Evolutionary conservation across 2,329 filamentous ascomycete genomes (phyloP).

Genomic region (Tolypocladium pustulatum): DNA sequence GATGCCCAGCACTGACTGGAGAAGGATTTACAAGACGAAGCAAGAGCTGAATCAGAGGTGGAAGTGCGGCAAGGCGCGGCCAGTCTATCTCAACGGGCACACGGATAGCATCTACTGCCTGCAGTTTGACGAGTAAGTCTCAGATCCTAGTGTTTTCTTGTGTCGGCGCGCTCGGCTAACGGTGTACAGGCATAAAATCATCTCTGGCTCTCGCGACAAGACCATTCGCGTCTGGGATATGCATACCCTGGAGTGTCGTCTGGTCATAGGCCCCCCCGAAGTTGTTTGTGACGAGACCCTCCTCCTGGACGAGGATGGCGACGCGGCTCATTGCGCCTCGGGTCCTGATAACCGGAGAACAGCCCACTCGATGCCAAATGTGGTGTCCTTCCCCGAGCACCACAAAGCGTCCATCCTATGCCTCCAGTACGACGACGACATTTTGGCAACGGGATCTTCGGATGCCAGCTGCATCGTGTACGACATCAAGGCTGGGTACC

Average conservation of each 20-base stretch:
- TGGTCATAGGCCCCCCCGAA: constrained; percentile 73
- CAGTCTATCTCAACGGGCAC: constrained; percentile 87
- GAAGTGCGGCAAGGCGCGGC: constrained; percentile 66
- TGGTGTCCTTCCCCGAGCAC: constrained; percentile 51
- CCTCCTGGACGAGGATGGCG: constrained; percentile 39
- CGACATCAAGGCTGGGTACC: constrained; percentile 68
- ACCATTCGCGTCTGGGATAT: constrained; percentile 97
- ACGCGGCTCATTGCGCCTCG: constrained; percentile 44
- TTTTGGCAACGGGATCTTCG: constrained; percentile 90
- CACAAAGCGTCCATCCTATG: constrained; percentile 92
- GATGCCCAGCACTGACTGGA: constrained; percentile 66
- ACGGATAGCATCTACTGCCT: constrained; percentile 95
- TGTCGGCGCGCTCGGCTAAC: constrained; percentile 20
- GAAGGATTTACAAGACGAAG: constrained; percentile 70
- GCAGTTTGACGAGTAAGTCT: constrained; percentile 84
- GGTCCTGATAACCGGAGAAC: constrained; percentile 36
- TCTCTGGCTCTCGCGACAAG: constrained; percentile 89
- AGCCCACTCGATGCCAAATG: constrained; percentile 39
- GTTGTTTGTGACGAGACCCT: constrained; percentile 44
- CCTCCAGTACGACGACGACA: constrained; percentile 84
- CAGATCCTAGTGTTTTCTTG: too few relatives aligned
- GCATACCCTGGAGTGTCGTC: constrained; percentile 72
- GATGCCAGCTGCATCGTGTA: constrained; percentile 89
- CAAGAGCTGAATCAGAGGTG: constrained; percentile 68
- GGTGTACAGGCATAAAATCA: constrained; percentile 69